A percentile compares a stretch with the other conserved stretches of the same genome.
These are phyloP conservation scores for Chlorella vulgaris DNA, from an alignment of 139 green algal species.

Conservation along the genomic window DNA sequence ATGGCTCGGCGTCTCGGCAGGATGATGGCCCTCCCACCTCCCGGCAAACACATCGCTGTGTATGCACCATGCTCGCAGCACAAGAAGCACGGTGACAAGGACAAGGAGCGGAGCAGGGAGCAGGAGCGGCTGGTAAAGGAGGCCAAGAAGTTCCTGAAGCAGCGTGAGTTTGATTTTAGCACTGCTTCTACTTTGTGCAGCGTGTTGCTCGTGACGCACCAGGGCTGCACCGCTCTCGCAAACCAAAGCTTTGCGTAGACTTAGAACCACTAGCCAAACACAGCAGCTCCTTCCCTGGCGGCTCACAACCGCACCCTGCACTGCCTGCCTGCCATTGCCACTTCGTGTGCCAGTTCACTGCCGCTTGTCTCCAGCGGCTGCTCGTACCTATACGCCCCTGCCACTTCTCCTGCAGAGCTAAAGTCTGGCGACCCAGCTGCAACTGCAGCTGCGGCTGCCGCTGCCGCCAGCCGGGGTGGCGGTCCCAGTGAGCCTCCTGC, in stretches of 20 bases:
- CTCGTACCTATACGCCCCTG: neutral
- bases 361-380: too few species aligned
- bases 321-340: too few species aligned
- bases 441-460: neutral
- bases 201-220: too few species aligned
- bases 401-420: neutral
- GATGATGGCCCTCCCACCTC: too few species aligned
- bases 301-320: too few species aligned
- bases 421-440: neutral
- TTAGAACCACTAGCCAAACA: too few species aligned
- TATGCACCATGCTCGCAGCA: slow-evolving; percentile 20
- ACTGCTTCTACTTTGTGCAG: too few species aligned
- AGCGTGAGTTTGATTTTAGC: slow-evolving; percentile 44
- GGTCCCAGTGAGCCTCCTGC: neutral
- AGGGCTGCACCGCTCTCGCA: too few species aligned
- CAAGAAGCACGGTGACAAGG: slow-evolving; percentile 39
- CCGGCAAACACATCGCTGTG: neutral
- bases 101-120: slow-evolving; percentile 36
- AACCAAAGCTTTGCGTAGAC: too few species aligned
- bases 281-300: too few species aligned
- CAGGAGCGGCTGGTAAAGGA: slow-evolving; percentile 36
- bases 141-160: slow-evolving; percentile 50
- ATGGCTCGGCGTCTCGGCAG: neutral
- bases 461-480: neutral
- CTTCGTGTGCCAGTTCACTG: too few species aligned